Base-by-base conservation (phyloP, 495 filamentous ascomycete genomes). In the Pseudevernia furfuracea region DNA sequence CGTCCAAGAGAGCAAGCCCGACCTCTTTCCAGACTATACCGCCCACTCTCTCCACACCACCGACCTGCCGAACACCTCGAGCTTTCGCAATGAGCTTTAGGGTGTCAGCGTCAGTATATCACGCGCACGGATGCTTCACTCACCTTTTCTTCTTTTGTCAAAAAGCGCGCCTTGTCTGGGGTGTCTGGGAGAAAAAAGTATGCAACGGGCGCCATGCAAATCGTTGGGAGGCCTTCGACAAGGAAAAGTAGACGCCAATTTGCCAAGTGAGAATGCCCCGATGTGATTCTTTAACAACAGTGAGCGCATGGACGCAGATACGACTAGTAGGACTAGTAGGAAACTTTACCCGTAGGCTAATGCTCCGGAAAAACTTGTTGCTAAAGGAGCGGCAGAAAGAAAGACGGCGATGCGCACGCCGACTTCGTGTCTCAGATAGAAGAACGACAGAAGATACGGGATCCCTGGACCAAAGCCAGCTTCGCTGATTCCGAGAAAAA, bases 211-310 rank as follows among this genome's bases (percentile, higher is more conserved):
- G 87, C 86, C n/a, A 89, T 79, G 6, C 85, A 52, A 46, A 90
- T 77, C 3, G 84, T 87, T 4, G 91, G 91, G 4, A 90, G 67
- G 4, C 91, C 91, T 74, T 96, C 91, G 8, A 93, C 86, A 8
- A 96, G 77, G 74, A 96, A 94, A 28, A 96, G 74, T 1, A 96
- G 73, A 39, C 89, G 81, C 91, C 91, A 96, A 59, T 84, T 88
- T 2, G 87, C 81, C 44, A 96, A 76, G 11, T 78, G 71, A 1
- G 85, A 77, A 70, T 85, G 79, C 4, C 87, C 86, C 0, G 83
- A 87, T 0, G 89, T 92, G 62, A 96, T 94, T 10, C 85, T 41
- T 28, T 10, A 1, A 41, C 8, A 6, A 30, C 25, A 15, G 14
- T 59, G 37, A 59, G 57, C 57, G 17, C 39, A 28, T 39, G 15